These are phyloP conservation scores for Chlorella sp. DNA, from an alignment of 139 green algal species.

Conservation along the genomic window DNA sequence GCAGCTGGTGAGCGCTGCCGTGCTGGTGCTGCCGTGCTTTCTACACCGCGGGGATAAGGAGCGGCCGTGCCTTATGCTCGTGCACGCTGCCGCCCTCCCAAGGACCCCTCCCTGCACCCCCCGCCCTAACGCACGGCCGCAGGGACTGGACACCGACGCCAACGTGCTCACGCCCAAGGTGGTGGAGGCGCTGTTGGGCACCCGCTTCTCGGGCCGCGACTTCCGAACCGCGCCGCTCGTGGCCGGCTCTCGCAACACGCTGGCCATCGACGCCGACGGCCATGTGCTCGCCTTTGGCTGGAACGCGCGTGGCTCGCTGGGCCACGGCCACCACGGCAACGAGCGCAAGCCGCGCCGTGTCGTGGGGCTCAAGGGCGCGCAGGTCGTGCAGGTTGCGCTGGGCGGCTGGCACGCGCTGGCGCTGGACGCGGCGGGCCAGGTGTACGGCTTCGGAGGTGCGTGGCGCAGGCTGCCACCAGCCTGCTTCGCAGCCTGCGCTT, in stretches of 20 bases:
- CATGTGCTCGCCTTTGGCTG: slow-evolving; percentile 80
- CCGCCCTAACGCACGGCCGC: too few species aligned
- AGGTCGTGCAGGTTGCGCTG: slow-evolving; percentile 81
- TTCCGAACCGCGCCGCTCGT: slow-evolving; percentile 45
- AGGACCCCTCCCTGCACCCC: too few species aligned
- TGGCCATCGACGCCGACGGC: slow-evolving; percentile 74
- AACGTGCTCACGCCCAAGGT: slow-evolving; percentile 65
- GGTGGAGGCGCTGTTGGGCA: slow-evolving; percentile 75
- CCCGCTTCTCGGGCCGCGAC: slow-evolving; percentile 57
- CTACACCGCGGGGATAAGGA: too few species aligned
- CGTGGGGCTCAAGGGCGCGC: slow-evolving; percentile 58
- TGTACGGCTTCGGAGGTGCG: too few species aligned
- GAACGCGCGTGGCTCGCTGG: slow-evolving; percentile 85
- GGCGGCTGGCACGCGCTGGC: slow-evolving; percentile 93
- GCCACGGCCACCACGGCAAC: slow-evolving; percentile 65
- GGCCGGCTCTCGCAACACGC: slow-evolving; percentile 65
- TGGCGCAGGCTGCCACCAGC: too few species aligned
- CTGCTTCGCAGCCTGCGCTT: too few species aligned
- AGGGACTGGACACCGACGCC: slow-evolving; percentile 41
- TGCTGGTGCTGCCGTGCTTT: neutral
- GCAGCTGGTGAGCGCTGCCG: slow-evolving; percentile 64
- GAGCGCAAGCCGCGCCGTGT: slow-evolving; percentile 68
- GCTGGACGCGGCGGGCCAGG: slow-evolving; percentile 48
- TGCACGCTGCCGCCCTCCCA: too few species aligned
- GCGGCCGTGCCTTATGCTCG: too few species aligned